phyloP scores from a whole-genome alignment of 2,329 filamentous ascomycete genomes.

The Pezicula neosporulosa region DNA sequence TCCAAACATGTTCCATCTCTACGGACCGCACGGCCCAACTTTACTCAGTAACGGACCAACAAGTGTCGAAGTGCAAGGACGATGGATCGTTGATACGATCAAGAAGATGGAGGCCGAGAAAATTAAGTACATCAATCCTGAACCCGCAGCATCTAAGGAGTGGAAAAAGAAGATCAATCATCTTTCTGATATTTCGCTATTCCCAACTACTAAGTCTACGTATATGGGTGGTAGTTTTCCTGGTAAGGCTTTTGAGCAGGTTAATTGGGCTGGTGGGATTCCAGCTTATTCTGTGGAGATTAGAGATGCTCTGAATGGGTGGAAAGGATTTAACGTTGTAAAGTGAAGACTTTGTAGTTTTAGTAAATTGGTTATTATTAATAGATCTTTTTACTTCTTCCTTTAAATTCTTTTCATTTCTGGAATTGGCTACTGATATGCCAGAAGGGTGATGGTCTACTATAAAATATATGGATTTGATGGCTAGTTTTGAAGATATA shows the following conservation, averaged over 20 bases:
- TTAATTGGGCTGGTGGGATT: constrained; percentile 40
- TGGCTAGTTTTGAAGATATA: no score
- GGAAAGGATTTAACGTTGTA: constrained; percentile 30
- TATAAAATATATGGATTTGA: no score
- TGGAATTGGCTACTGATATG: no score
- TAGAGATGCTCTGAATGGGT: constrained; percentile 29
- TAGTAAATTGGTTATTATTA: no score
- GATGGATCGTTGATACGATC: constrained; percentile 51
- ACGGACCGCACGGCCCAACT: constrained; percentile 39
- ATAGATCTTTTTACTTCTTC: no score
- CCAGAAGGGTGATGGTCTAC: no score
- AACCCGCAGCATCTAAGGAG: constrained; percentile 36
- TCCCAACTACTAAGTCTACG: constrained; percentile 46
- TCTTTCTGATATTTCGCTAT: constrained; percentile 41
- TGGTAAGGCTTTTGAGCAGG: constrained; percentile 47
- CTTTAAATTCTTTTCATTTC: no score
- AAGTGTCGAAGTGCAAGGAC: constrained; percentile 50
- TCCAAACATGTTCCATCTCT: constrained; percentile 41
- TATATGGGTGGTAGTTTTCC: constrained; percentile 56
- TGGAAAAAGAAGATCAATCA: constrained; percentile 50
- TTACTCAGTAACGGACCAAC: constrained; percentile 53
- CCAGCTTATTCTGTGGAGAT: constrained; percentile 7
- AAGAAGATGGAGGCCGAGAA: constrained; percentile 41
- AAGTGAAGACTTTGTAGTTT: neutral
- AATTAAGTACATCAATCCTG: constrained; percentile 49